These are phyloP conservation scores for Vitis labrusca DNA, from an alignment of 164 flowering plant genomes.

Conservation along the genomic window DNA sequence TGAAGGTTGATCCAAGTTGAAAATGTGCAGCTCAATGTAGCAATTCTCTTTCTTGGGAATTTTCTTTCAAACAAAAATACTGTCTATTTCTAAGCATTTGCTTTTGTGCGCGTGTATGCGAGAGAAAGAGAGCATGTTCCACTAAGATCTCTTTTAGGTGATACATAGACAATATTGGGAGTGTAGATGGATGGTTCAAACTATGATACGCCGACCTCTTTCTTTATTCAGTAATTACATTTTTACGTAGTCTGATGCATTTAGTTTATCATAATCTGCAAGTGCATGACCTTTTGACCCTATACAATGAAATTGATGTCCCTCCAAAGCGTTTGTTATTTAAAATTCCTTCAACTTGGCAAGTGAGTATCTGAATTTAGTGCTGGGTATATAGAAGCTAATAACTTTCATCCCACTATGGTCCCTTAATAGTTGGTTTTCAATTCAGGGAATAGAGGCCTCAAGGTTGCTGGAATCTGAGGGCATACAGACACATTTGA, in stretches of 20 bases:
- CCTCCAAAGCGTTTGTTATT: slow-evolving; percentile 83
- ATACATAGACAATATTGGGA: too few species aligned
- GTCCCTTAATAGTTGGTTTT: slow-evolving; percentile 7
- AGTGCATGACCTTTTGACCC: slow-evolving; percentile 83
- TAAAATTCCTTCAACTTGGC: slow-evolving; percentile 99
- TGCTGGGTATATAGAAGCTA: not conserved
- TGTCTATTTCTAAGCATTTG: too few species aligned
- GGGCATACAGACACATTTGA: slow-evolving; percentile 96
- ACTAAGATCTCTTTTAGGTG: too few species aligned
- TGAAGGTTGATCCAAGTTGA: too few species aligned
- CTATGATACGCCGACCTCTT: too few species aligned
- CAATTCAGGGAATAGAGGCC: slow-evolving; percentile 87
- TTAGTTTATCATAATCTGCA: slow-evolving; percentile 20
- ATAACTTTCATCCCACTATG: not conserved
- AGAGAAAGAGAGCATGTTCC: too few species aligned
- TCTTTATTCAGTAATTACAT: too few species aligned
- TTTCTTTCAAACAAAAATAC: too few species aligned
- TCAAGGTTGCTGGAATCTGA: slow-evolving; percentile 87
- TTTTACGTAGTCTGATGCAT: not conserved
- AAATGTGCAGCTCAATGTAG: too few species aligned
- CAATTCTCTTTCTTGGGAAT: too few species aligned
- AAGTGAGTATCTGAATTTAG: slow-evolving; percentile 46
- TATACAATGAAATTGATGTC: slow-evolving; percentile 67
- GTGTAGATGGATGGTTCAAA: too few species aligned
- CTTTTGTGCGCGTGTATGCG: too few species aligned